Conservation (phyloP, 768 basidiomycete genomes). For the Porpolomopsis calyptriformis region DNA sequence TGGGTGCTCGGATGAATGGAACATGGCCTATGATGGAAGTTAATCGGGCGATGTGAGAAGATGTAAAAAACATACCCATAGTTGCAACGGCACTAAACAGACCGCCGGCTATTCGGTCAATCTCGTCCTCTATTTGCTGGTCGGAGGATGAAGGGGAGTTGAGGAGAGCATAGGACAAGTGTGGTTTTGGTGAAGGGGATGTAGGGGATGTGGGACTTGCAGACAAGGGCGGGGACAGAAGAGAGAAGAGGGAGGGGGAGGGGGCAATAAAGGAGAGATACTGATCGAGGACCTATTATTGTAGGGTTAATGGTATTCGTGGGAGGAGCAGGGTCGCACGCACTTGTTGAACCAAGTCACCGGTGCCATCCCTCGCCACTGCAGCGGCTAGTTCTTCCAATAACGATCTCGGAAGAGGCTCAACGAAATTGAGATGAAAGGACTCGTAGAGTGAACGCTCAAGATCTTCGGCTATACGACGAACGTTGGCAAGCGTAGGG, state of each 20-base stretch:
- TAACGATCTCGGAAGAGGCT: constrained; percentile 76
- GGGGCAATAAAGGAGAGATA: constrained; percentile 95
- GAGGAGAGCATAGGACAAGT: constrained; percentile 72
- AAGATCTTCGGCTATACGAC: constrained; percentile 88
- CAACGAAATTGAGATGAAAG: constrained; percentile 91
- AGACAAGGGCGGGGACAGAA: constrained; percentile 40
- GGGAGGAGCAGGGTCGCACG: too few species aligned
- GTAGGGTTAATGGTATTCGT: constrained; percentile 16
- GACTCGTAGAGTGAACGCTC: constrained; percentile 84
- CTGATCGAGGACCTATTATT: constrained; percentile 76
- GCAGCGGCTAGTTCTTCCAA: constrained; percentile 89
- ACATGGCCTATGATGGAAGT: constrained; percentile 53
- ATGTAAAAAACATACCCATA: constrained; percentile 42
- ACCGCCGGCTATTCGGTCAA: constrained; percentile 83
- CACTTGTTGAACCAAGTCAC: constrained; percentile 73
- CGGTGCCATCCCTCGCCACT: constrained; percentile 75
- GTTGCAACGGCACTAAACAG: constrained; percentile 88
- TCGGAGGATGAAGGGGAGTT: constrained; percentile 89
- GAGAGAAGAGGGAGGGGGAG: constrained; percentile 85
- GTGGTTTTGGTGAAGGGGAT: constrained; percentile 25
- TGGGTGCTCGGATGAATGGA: constrained; percentile 88
- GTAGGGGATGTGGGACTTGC: constrained; percentile 24
- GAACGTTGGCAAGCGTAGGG: constrained; percentile 77
- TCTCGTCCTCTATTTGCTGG: constrained; percentile 83
- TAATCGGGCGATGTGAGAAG: not conserved